Conservation (phyloP, 1,139 yeast species). For the Magnusiomyces suaveolens region DNA sequence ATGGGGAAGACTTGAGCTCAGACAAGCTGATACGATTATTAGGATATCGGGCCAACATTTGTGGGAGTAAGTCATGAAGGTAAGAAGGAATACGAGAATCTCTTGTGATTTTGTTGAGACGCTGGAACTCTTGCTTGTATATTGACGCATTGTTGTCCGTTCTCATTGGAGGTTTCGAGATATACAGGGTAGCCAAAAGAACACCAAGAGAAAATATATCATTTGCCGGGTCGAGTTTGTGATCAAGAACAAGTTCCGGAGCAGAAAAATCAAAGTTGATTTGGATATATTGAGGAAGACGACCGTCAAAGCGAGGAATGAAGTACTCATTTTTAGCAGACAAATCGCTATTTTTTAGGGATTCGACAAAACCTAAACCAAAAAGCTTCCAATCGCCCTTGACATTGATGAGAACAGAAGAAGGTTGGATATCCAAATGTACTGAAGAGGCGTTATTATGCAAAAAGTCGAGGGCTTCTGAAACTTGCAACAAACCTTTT, state of each 20-base stretch:
- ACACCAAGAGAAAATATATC: slow-evolving; percentile 85
- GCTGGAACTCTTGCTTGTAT: slow-evolving; percentile 29
- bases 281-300: slow-evolving; percentile 65
- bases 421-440: slow-evolving; percentile 73
- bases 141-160: slow-evolving; percentile 30
- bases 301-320: slow-evolving; percentile 57
- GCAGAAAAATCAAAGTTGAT: slow-evolving; percentile 65
- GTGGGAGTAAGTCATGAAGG: slow-evolving; percentile 34
- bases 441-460: slow-evolving; percentile 68
- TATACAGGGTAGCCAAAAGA: slow-evolving; percentile 55
- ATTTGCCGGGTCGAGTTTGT: slow-evolving; percentile 52
- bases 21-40: slow-evolving; percentile 37
- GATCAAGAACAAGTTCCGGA: slow-evolving; percentile 60
- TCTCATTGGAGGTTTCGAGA: slow-evolving; percentile 33
- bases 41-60: slow-evolving; percentile 36
- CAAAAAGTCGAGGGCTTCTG: slow-evolving; percentile 71
- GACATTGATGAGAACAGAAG: slow-evolving; percentile 62
- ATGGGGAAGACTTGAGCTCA: slow-evolving; percentile 47
- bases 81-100: slow-evolving; percentile 35
- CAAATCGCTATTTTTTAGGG: background rate
- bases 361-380: slow-evolving; percentile 54
- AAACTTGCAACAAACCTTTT: slow-evolving; percentile 71
- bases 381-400: slow-evolving; percentile 92
- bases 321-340: slow-evolving; percentile 37
- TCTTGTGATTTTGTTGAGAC: slow-evolving; percentile 34